Base-by-base conservation (phyloP, 179 eudicot genomes). In the Patellifolia procumbens region DNA sequence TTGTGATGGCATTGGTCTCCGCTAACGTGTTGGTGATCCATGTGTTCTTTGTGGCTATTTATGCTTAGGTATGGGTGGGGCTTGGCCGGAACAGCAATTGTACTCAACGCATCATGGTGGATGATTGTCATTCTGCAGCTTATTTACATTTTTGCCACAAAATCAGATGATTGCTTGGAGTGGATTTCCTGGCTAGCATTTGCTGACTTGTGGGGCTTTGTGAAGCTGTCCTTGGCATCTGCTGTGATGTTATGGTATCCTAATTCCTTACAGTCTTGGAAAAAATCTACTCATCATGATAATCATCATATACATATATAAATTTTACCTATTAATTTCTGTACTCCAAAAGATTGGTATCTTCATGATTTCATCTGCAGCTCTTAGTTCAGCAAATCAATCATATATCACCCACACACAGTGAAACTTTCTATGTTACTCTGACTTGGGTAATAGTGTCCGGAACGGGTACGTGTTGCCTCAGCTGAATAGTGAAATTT, bases 221-320 rank as follows among this genome's bases (percentile, higher is more conserved):
- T 87, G 59, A 83, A 87, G 88, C 94, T 92, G 42, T 92, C 97
- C 19, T 24, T 89, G 71, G 96, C 96, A 20, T 92, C 97, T 70
- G 97, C 97, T 77, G 82, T 92, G 0, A 92, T 92, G 97, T 73
- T 92, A 78, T 92, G 97, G 97, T 92, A 77, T 28, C 16, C 22
- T 46, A 37, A 37, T 49, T 56, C 2, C 39, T 32, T 66, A 4
- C 10, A 51, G 45, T 71, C 46, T 46, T 4, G 68, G 26, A 24
- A 64, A 12, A 73, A 16, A 26, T 39, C n/a, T 56, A 24, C 19
- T 59, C 58, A n/a, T 59, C 2, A 35, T 68, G 5, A 29, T 37
- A 8, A n/a, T 39, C 45, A n/a, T 6, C 49, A 6, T 15, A 39
- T 13, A 12, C 51, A 12, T 5, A 26, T 37, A 1, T 16, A 16